Base-by-base conservation (phyloP, 2,329 filamentous ascomycete genomes). In the Penicillium sp. region DNA sequence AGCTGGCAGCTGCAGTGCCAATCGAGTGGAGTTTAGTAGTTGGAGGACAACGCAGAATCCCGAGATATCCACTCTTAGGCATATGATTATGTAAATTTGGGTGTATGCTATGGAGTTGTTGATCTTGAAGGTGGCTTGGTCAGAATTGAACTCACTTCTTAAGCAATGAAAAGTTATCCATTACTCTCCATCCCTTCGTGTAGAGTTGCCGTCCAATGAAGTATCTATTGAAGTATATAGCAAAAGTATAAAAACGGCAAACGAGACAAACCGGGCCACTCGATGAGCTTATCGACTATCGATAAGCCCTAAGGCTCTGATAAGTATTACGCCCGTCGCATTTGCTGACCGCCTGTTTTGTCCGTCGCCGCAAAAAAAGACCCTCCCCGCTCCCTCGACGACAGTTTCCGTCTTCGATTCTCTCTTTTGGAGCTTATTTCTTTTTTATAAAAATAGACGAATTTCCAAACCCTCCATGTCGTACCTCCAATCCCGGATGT, bases 291-390 rank as follows among this genome's bases (percentile, higher is more conserved):
- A 30, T 55, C 55, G 42, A 13, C 19, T 63, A 65, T 62, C 63
- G 64, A 66, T 65, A 64, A 68, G 52, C n/a, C 30, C 30, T 33
- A 11, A 33, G 10, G 11, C 10, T 11, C 30, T n/a, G 60, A 46
- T 38, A 56, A 56, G 52, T 33, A 30, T 40, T 42, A 38, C 40
- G 30, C 28, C 45, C 55, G 22, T 35, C 55, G 57, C 58, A 69
- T 53, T 10, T 7, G 52, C 64, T 70, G 67, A 70, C 68, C 68
- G 68, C 68, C 68, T 69, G 62, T 69, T 69, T 60, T 59, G 40
- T 52, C 30, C 16, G 13, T 33, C 25, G n/a, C 25, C 43, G 45
- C 33, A 40, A 51, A 59, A 57, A 60, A 61, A 61, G 45, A 60
- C 58, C 43, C 52, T 43, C 54, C 30, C 30, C 30, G 30, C 30